Percentiles rank a stretch among this genome's conserved stretches.
These are phyloP conservation scores for Parachaetomium inaequale DNA, from an alignment of 495 filamentous ascomycete genomes.

Conservation along the genomic window DNA sequence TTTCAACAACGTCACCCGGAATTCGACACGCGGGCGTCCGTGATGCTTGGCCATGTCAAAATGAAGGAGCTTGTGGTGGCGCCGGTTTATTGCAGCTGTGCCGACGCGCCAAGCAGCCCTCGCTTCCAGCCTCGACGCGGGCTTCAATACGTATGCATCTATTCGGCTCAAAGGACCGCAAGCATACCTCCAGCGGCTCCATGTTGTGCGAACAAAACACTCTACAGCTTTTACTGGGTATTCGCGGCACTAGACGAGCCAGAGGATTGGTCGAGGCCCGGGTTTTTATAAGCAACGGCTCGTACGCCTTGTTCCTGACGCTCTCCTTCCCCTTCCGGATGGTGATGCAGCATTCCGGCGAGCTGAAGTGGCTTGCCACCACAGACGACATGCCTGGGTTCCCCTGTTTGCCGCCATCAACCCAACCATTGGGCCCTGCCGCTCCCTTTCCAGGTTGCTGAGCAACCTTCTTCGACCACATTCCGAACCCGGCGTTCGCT, in stretches of 20 bases:
- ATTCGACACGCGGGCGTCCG: not conserved
- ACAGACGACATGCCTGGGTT: not conserved
- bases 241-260: not conserved
- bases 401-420: not conserved
- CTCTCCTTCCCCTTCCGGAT: not conserved
- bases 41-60: not conserved
- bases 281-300: not conserved
- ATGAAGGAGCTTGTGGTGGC: not conserved
- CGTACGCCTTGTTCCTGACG: not conserved
- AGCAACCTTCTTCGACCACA: not conserved
- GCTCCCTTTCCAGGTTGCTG: not conserved
- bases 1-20: not conserved
- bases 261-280: not conserved
- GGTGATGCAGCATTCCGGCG: constrained; percentile 6
- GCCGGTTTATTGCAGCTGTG: constrained; percentile 4
- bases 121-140: not conserved
- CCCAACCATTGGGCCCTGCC: not conserved
- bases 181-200: not conserved
- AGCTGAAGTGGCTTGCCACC: constrained; percentile 10
- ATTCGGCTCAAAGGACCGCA: not conserved
- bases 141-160: not conserved
- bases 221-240: not conserved
- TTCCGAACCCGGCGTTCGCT: not conserved
- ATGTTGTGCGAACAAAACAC: not conserved
- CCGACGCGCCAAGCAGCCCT: not conserved